A percentile compares a stretch with the other conserved stretches of the same genome.
phyloP scores from a whole-genome alignment of 1,139 yeast species.

The Hyphopichia wangnamkhiaoensis region DNA sequence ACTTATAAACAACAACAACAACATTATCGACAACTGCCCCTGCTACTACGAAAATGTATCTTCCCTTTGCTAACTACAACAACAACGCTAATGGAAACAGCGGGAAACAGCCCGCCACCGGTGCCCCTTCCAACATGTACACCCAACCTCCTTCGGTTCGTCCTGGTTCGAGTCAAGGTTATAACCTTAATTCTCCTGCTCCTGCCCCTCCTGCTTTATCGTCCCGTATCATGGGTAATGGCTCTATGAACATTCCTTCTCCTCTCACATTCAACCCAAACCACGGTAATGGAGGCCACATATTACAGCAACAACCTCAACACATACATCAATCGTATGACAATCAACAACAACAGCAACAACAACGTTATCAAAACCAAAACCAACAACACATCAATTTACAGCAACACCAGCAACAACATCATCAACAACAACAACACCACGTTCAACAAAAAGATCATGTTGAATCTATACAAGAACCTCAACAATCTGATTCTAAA shows the following conservation, averaged over 20 bases:
- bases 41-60: too few relatives aligned
- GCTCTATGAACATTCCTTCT: slow-evolving; percentile 7
- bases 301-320: slow-evolving; percentile 3
- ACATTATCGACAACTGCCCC: too few relatives aligned
- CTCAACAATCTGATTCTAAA: slow-evolving; percentile 20
- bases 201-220: slow-evolving; percentile 5
- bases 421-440: neutral
- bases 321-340: slow-evolving; percentile 7
- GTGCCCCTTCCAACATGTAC: slow-evolving; percentile 4
- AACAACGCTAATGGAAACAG: slow-evolving; percentile 5
- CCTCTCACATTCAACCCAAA: slow-evolving; percentile 7
- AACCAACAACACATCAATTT: slow-evolving; percentile 1
- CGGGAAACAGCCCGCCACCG: slow-evolving; percentile 1
- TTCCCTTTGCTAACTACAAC: slow-evolving; percentile 14
- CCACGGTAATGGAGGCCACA: slow-evolving; percentile 3
- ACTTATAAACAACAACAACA: too few relatives aligned
- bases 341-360: slow-evolving; percentile 14
- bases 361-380: slow-evolving; percentile 8
- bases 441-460: slow-evolving; percentile 4
- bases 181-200: slow-evolving; percentile 1
- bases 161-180: slow-evolving; percentile 4
- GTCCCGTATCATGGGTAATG: slow-evolving; percentile 6
- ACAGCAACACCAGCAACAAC: slow-evolving; percentile 1
- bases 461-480: slow-evolving; percentile 5
- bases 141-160: slow-evolving; percentile 3